Conservation (phyloP, 1,284 basidiomycete genomes). For the Gymnopus androsaceus region DNA sequence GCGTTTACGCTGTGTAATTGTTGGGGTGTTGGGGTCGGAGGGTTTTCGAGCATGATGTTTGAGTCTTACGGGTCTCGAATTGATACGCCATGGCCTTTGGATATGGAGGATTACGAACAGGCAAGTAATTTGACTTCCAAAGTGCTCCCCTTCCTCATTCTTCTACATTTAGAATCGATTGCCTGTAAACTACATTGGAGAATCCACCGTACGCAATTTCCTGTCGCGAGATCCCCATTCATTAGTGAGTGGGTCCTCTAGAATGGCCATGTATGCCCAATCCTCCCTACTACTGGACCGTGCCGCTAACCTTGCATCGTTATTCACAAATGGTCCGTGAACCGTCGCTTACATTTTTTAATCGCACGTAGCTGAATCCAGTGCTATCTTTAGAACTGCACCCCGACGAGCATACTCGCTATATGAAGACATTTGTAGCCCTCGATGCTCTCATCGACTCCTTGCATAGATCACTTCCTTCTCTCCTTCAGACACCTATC, state of each 20-base stretch:
- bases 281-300: constrained; percentile 17
- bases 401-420: constrained; percentile 3
- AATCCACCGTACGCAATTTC: constrained; percentile 14
- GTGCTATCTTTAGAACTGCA: neutral
- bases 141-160: neutral
- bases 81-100: constrained; percentile 17
- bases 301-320: constrained; percentile 5
- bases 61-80: constrained; percentile 2
- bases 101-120: constrained; percentile 15
- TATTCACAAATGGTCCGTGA: constrained; percentile 1
- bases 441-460: constrained; percentile 14
- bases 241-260: neutral
- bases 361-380: neutral
- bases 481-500: constrained; percentile 1
- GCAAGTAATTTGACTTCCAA: neutral
- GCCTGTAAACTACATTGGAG: constrained; percentile 4
- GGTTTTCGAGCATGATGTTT: constrained; percentile 5
- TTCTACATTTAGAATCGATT: neutral
- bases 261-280: constrained; percentile 11
- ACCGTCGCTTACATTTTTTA: neutral
- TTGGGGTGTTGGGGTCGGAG: constrained; percentile 11
- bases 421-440: constrained; percentile 6
- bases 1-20: constrained; percentile 14
- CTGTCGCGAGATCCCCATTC: neutral
- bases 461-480: constrained; percentile 11